phyloP scores from a whole-genome alignment of 1,284 basidiomycete genomes.

The Apiotrichum porosum region DNA sequence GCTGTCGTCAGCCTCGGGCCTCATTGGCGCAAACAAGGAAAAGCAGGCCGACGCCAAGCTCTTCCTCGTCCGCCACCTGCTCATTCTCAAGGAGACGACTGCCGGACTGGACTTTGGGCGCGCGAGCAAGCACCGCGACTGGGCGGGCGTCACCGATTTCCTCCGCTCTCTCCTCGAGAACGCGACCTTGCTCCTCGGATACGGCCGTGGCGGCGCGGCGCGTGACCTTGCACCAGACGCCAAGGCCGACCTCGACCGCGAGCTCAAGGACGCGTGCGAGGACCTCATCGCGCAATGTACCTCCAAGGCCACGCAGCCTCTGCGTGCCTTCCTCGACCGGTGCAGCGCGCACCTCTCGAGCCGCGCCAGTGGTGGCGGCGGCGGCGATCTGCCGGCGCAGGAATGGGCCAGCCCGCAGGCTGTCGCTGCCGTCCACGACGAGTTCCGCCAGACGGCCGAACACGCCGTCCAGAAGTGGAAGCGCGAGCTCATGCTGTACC shows the following conservation, averaged over 20 bases:
- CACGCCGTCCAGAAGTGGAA: conserved; percentile 58
- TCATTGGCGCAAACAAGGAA: conserved; percentile 56
- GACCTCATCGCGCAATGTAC: conserved; percentile 66
- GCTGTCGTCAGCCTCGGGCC: conserved; percentile 63
- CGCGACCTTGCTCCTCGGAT: conserved; percentile 62
- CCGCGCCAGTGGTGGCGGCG: conserved; percentile 2
- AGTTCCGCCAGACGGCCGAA: conserved; percentile 53
- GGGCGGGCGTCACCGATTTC: conserved; percentile 57
- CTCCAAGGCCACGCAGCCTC: conserved; percentile 52
- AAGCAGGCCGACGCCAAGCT: conserved; percentile 63
- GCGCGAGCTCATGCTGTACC: conserved; percentile 61
- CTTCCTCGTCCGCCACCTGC: conserved; percentile 81
- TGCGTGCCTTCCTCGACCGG: conserved; percentile 60
- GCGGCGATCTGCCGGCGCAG: conserved; percentile 52
- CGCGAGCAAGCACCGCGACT: conserved; percentile 45
- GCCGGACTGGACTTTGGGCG: conserved; percentile 64
- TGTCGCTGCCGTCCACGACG: conserved; percentile 53
- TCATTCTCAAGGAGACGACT: conserved; percentile 84
- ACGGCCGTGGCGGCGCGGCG: conserved; percentile 22
- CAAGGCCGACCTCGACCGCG: conserved; percentile 70
- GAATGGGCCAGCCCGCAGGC: conserved; percentile 50
- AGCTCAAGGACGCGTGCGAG: conserved; percentile 75
- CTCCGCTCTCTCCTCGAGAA: conserved; percentile 65
- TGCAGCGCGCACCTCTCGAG: conserved; percentile 47
- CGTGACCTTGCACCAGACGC: conserved; percentile 41